Evolutionary conservation across 176 grass and related monocot genomes (phyloP).

Genomic region (Zea luxurians): DNA sequence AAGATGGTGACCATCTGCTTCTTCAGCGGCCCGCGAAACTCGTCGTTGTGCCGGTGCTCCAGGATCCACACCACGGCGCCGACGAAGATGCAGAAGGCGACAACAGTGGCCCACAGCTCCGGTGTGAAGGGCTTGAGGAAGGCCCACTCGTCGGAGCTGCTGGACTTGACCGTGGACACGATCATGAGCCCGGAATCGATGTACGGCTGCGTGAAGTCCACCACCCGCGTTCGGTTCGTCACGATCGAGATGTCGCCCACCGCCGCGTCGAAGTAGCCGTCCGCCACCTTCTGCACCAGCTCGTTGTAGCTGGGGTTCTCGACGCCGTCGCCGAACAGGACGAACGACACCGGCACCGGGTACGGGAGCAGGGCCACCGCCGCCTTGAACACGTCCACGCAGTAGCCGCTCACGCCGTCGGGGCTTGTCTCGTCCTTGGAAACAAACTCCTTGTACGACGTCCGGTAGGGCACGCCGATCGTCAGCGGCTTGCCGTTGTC

Average conservation of each 20-base stretch:
- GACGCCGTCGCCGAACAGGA: constrained; percentile 64
- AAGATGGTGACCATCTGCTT: constrained; percentile 65
- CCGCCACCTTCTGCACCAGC: constrained; percentile 59
- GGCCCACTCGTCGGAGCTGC: constrained; percentile 69
- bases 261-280: constrained; percentile 48
- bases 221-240: constrained; percentile 64
- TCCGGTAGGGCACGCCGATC: constrained; percentile 78
- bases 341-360: constrained; percentile 60
- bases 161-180: constrained; percentile 49
- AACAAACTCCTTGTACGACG: constrained; percentile 62
- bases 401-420: constrained; percentile 73
- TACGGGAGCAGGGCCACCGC: constrained; percentile 62
- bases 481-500: constrained; percentile 64
- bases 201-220: constrained; percentile 89
- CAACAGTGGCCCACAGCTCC: constrained; percentile 65
- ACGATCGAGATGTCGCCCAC: constrained; percentile 80
- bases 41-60: constrained; percentile 66
- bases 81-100: constrained; percentile 64
- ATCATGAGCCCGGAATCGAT: constrained; percentile 74
- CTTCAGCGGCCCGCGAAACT: constrained; percentile 65
- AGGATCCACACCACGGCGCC: constrained; percentile 81
- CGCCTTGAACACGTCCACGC: constrained; percentile 87
- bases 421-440: constrained; percentile 34
- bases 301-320: constrained; percentile 65
- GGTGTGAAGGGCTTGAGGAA: constrained; percentile 81